Evolutionary conservation across 1,139 yeast species (phyloP), one percentile per base, ranked within the genome.

Genomic region (Yamadazyma siamensis): DNA sequence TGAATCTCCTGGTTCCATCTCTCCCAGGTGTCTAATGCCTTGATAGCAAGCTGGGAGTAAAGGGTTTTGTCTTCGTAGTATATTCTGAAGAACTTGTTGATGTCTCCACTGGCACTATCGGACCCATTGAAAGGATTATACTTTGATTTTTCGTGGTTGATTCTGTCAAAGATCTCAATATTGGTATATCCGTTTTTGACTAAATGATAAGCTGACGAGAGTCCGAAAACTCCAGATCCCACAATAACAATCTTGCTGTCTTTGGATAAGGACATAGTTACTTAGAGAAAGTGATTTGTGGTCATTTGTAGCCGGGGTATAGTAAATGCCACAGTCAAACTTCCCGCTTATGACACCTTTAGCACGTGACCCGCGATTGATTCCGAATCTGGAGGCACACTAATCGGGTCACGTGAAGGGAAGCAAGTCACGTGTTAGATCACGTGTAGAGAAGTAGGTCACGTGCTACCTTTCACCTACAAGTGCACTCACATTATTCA

Each of bases 51-150:
- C 16, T 54, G 40, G 19, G 59, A 65, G 37, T 67, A 67, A 28
- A 53, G 56, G 12, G 49, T 47, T 23, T 56, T 51, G 18, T 57
- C 61, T 3, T 56, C 66, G 41, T 67, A 68, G 21, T 56, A 63
- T 2, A 64, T 55, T 27, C 74, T 46, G 26, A 68, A 54, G 11
- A 64, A 47, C 28, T 68, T 58, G 32, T 65, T 63, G 7, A 65
- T 47, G 41, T 68, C 74, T 6, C 60, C 63, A 8, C 65, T 55
- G 11, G 71, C 68, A 2, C 19, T 55, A 30, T 62, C 67, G 4
- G 65, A 58, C 4, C 63, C 69, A 9, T 53, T 45, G 19, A 50
- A 44, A 10, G 53, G 47, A 4, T 47, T 36, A 32, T 52, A 61
- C 12, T 49, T 39, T 28, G 49, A 34, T 4, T 37, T 19, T 15